A percentile compares a stretch with the other conserved stretches of the same genome.
Conservation (phyloP, 495 filamentous ascomycete genomes). For the Penicillium canariense region DNA sequence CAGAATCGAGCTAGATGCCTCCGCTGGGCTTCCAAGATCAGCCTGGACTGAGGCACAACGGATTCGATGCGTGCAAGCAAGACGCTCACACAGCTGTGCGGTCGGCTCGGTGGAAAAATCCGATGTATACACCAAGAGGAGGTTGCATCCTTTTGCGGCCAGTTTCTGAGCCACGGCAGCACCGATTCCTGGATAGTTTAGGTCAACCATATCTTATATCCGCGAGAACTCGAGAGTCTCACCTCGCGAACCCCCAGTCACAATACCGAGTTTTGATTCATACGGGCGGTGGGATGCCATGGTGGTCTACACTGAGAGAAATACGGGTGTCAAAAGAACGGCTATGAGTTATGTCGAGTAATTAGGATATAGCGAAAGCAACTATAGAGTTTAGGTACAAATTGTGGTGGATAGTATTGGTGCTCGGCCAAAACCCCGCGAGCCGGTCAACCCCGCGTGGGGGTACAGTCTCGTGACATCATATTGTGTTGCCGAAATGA, state of each 20-base stretch:
- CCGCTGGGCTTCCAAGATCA: neutral
- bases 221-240: neutral
- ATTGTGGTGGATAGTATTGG: neutral
- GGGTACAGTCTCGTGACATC: neutral
- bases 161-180: slow-evolving; percentile 5
- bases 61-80: neutral
- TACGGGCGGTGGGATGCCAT: neutral
- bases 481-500: neutral
- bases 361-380: neutral
- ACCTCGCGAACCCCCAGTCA: slow-evolving; percentile 1
- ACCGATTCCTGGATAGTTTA: slow-evolving; percentile 5
- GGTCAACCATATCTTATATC: neutral
- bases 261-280: neutral
- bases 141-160: slow-evolving; percentile 9
- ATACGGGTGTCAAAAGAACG: neutral
- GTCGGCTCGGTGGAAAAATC: neutral
- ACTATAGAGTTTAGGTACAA: neutral
- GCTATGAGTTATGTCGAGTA: neutral
- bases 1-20: neutral
- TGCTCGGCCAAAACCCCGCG: too few species aligned
- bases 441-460: neutral
- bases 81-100: neutral
- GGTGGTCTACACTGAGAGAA: neutral
- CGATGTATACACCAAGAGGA: slow-evolving; percentile 7
- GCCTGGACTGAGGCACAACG: neutral